Conservation (phyloP, 2,329 filamentous ascomycete genomes). For the Cordyceps farinosa region DNA sequence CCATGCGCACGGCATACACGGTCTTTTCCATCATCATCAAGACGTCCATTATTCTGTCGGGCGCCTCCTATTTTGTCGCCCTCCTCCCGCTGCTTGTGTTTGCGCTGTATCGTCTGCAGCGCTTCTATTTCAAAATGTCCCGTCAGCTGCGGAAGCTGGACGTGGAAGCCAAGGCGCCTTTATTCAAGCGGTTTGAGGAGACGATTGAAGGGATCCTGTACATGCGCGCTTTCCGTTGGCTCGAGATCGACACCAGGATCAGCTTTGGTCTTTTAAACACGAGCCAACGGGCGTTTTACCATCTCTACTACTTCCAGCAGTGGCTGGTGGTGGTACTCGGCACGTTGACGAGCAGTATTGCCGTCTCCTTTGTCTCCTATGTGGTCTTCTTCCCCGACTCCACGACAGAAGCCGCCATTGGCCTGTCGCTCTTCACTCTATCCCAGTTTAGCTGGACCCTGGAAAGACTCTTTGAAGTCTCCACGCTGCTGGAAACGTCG, state of each 20-base stretch:
- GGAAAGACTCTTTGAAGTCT: conserved; percentile 4
- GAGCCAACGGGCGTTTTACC: conserved; percentile 33
- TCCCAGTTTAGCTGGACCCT: conserved; percentile 7
- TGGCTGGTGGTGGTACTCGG: conserved; percentile 49
- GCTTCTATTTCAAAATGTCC: conserved; percentile 32
- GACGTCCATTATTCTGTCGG: not conserved
- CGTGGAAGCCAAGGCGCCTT: conserved; percentile 30
- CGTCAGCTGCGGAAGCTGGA: conserved; percentile 30
- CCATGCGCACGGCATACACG: conserved; percentile 1
- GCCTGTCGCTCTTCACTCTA: conserved; percentile 6
- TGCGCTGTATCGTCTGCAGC: conserved; percentile 27
- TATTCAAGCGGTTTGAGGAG: conserved; percentile 29
- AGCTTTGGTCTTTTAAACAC: conserved; percentile 31
- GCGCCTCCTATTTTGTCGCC: conserved; percentile 24
- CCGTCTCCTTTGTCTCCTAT: conserved; percentile 42
- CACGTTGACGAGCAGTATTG: conserved; percentile 42
- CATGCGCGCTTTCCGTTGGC: conserved; percentile 36
- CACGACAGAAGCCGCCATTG: not conserved
- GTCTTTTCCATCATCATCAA: conserved; percentile 11
- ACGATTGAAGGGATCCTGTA: conserved; percentile 24
- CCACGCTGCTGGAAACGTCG: conserved; percentile 4
- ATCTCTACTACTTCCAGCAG: conserved; percentile 46
- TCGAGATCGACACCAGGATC: conserved; percentile 22
- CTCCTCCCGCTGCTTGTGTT: conserved; percentile 38
- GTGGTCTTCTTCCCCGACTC: conserved; percentile 23